A percentile compares a stretch with the other conserved stretches of the same genome.
Evolutionary conservation across 2,329 filamentous ascomycete species (phyloP).

Genomic region (Aspergillus neotritici): DNA sequence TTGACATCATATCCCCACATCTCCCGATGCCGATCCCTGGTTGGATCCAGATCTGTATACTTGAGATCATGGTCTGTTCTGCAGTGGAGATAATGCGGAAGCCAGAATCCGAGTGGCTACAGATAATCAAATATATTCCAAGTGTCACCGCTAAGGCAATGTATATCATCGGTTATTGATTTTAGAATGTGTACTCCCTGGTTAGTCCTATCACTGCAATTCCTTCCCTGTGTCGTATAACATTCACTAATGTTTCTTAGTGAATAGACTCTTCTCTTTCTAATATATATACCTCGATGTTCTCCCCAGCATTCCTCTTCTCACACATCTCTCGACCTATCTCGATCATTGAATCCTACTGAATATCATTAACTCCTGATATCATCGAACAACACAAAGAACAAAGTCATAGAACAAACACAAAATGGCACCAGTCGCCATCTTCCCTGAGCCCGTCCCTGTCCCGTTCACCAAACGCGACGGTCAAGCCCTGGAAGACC

Average conservation of each 20-base stretch:
- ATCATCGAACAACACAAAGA: no score
- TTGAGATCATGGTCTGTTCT: conserved; percentile 5
- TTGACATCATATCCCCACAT: conserved; percentile 10
- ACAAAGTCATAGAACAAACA: not conserved
- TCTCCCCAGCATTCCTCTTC: no score
- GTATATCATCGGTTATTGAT: not conserved
- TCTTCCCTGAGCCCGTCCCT: conserved; percentile 17
- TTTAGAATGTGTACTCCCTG: not conserved
- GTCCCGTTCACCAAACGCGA: conserved; percentile 41
- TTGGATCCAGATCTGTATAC: conserved; percentile 6
- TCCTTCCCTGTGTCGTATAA: no score
- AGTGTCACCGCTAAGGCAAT: not conserved
- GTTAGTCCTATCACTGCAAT: no score
- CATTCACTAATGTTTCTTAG: no score
- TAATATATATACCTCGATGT: no score
- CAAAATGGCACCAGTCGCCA: conserved; percentile 29
- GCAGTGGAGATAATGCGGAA: conserved; percentile 19
- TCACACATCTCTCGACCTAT: no score
- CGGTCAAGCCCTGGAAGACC: conserved; percentile 53
- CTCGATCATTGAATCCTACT: no score
- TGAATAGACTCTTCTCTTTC: no score
- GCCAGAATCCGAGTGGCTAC: conserved; percentile 24
- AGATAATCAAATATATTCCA: not conserved
- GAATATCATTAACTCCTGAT: no score
- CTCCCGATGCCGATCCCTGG: conserved; percentile 1